Percentiles rank a stretch among this genome's conserved stretches.
Evolutionary conservation across 495 filamentous ascomycete genomes (phyloP).

Genomic region (Penicillium riverlandense): DNA sequence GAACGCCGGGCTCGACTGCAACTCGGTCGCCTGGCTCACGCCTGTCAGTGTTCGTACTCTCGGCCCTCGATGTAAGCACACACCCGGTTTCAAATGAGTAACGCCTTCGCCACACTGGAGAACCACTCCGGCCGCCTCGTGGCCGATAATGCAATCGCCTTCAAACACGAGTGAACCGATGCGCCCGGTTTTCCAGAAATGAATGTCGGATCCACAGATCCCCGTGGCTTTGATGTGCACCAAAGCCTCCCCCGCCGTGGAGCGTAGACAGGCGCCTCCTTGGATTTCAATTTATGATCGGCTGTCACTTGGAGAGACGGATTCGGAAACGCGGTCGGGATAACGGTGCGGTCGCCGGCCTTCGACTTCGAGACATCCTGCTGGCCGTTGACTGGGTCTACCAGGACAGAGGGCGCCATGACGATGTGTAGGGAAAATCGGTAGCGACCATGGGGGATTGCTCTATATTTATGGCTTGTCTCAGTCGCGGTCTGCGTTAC

Average conservation of each 20-base stretch:
- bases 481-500: too few species aligned
- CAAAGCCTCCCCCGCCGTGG: slow-evolving; percentile 38
- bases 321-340: slow-evolving; percentile 32
- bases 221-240: slow-evolving; percentile 47
- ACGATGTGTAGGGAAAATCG: background rate
- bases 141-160: slow-evolving; percentile 66
- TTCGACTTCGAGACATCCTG: slow-evolving; percentile 1
- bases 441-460: too few species aligned
- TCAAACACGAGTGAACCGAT: slow-evolving; percentile 66
- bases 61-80: background rate
- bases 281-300: slow-evolving; percentile 44
- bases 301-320: slow-evolving; percentile 50
- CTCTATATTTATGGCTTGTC: too few species aligned
- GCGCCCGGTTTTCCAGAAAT: slow-evolving; percentile 73
- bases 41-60: background rate
- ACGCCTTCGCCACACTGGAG: slow-evolving; percentile 51
- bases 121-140: slow-evolving; percentile 67
- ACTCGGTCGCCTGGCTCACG: slow-evolving; percentile 54
- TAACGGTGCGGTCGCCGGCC: background rate
- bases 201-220: slow-evolving; percentile 58
- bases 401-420: slow-evolving; percentile 12
- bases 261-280: slow-evolving; percentile 43
- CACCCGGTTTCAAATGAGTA: slow-evolving; percentile 25
- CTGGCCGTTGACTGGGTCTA: slow-evolving; percentile 3
- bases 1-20: slow-evolving; percentile 67